Percentiles rank a stretch among this genome's conserved stretches.
These are phyloP conservation scores for Cryptosporidium xiaoi DNA, from an alignment of 169 alveolate genomes.

Conservation along the genomic window DNA sequence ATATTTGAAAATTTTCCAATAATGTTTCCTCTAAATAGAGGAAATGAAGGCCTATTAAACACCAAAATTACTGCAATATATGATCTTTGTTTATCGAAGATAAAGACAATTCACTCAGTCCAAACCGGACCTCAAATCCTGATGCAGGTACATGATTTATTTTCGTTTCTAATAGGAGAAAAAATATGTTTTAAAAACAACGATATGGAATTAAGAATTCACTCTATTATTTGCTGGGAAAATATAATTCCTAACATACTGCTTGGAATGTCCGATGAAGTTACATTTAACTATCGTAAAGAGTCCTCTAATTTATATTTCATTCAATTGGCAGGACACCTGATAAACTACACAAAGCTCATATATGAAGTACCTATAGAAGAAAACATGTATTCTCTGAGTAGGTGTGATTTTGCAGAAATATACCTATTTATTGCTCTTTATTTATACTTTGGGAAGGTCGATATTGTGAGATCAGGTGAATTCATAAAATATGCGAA, in stretches of 20 bases:
- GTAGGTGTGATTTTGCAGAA: constrained; percentile 28
- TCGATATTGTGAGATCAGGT: constrained; percentile 4
- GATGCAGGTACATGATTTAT: constrained; percentile 11
- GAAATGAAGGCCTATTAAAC: neutral
- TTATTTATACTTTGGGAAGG: constrained; percentile 14
- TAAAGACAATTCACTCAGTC: no score
- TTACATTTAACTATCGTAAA: neutral
- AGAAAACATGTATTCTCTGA: neutral
- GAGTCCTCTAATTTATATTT: neutral
- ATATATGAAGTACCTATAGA: neutral
- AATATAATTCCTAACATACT: constrained; percentile 28
- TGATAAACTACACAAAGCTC: neutral
- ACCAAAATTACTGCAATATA: neutral
- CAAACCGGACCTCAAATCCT: neutral
- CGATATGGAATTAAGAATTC: constrained; percentile 1
- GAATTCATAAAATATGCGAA: neutral
- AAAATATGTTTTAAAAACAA: neutral
- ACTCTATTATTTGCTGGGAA: constrained; percentile 31
- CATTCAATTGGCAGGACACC: constrained; percentile 41
- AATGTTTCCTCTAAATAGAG: neutral
- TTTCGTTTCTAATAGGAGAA: constrained; percentile 5
- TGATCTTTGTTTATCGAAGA: no score
- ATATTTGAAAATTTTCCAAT: neutral
- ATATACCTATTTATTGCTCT: constrained; percentile 22
- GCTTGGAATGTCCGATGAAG: neutral